Evolutionary conservation across 1,139 yeast species (phyloP).

Genomic region (Lodderomyces oxycetoniae): DNA sequence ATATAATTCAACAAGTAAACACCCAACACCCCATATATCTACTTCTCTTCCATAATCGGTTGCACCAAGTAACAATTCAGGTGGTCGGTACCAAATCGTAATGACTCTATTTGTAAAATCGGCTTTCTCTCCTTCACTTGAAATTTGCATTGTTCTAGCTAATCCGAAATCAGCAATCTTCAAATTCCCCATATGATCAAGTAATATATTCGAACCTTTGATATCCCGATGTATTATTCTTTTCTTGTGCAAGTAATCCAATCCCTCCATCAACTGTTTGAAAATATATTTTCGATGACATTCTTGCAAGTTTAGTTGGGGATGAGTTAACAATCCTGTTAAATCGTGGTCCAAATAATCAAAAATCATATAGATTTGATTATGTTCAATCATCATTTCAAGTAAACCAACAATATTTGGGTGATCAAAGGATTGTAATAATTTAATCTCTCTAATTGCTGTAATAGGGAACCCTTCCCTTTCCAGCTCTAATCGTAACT

Average conservation of each 20-base stretch:
- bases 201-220: conserved; percentile 84
- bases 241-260: conserved; percentile 73
- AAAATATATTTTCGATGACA: conserved; percentile 75
- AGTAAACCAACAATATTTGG: conserved; percentile 71
- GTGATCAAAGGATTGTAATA: conserved; percentile 84
- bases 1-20: conserved; percentile 78
- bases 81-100: conserved; percentile 96
- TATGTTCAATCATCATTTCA: conserved; percentile 87
- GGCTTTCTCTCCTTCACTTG: conserved; percentile 48
- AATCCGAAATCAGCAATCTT: conserved; percentile 94
- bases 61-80: conserved; percentile 84
- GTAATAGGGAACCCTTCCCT: conserved; percentile 96
- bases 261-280: conserved; percentile 72
- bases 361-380: conserved; percentile 81
- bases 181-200: conserved; percentile 66
- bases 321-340: conserved; percentile 80
- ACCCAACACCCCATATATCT: conserved; percentile 97
- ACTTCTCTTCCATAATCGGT: conserved; percentile 88
- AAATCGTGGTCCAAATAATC: conserved; percentile 93
- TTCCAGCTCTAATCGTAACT: conserved; percentile 77
- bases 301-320: conserved; percentile 56
- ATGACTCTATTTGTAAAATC: conserved; percentile 93
- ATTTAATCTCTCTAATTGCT: conserved; percentile 84
- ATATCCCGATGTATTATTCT: conserved; percentile 89
- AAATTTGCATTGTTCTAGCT: conserved; percentile 72